These are phyloP conservation scores for Cicer cuneatum DNA, from an alignment of 306 rosid species.

Conservation along the genomic window DNA sequence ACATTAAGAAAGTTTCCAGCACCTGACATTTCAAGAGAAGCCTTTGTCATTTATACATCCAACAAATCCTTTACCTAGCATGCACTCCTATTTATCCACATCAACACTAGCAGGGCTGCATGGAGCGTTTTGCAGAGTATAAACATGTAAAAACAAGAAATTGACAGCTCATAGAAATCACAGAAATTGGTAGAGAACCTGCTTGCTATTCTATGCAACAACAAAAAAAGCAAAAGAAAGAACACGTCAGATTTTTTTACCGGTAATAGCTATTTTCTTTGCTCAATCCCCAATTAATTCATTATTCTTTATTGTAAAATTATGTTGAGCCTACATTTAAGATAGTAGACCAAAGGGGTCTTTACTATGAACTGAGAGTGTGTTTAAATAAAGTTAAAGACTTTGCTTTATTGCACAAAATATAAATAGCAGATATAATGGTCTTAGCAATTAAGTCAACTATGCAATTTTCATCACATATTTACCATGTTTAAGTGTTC, in stretches of 20 bases:
- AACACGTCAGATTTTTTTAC: constrained; percentile 3
- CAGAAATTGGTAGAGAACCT: constrained; percentile 25
- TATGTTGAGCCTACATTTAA: background rate
- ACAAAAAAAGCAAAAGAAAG: background rate
- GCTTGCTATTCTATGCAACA: background rate
- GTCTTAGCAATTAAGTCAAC: constrained; percentile 13
- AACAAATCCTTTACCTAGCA: constrained; percentile 29
- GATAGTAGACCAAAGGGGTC: constrained; percentile 11
- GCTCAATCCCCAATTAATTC: background rate
- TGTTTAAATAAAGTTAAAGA: background rate
- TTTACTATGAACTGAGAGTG: constrained; percentile 3
- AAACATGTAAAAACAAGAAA: constrained; percentile 18
- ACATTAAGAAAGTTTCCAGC: constrained; percentile 80
- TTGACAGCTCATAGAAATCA: constrained; percentile 11
- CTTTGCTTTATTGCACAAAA: too few species aligned
- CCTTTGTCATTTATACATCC: constrained; percentile 36
- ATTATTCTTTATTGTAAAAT: background rate
- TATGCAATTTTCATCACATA: constrained; percentile 22
- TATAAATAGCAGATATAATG: background rate
- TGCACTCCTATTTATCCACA: constrained; percentile 28
- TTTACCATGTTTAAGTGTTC: background rate
- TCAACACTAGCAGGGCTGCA: constrained; percentile 27
- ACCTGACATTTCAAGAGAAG: constrained; percentile 56
- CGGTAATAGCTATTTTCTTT: background rate
- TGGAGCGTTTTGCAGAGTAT: constrained; percentile 10